Base-by-base conservation (phyloP, 2,329 filamentous ascomycete genomes). In the Cladosporium halotolerans region DNA sequence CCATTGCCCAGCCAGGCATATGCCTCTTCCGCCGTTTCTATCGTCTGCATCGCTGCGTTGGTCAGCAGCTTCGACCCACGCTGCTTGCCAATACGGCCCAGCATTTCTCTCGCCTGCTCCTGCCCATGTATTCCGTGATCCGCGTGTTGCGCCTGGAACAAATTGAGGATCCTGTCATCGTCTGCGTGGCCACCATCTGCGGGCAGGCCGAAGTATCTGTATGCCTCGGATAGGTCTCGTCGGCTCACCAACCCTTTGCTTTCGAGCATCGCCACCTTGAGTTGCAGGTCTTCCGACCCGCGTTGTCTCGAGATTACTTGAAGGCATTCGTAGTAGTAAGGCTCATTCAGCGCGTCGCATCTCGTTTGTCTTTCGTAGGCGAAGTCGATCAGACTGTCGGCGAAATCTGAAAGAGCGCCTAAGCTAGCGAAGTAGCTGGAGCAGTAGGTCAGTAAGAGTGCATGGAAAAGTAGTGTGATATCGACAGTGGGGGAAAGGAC, bases 311-410 rank as follows among this genome's bases (percentile, higher is more conserved):
- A 79, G 50, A 88, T 78, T 44, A 76, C 72, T 59, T 79, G 75
- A n/a, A 89, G 71, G 61, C 81, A 85, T 66, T 84, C 79, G 55
- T 87, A 76, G 64, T 87, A 88, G 63, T 82, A 81, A 2, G 82
- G 69, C 14, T 72, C 71, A 55, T 80, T 79, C 16, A 61, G 58
- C 16, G 76, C 74, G 64, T 88, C 82, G 47, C 75, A 77, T 8
- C 70, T 64, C 19, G 76, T 70, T 68, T 88, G 85, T 33, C 79
- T 74, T 19, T 80, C 73, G 63, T 81, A 88, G 3, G 82, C 80
- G 65, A 82, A 85, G 28, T 76, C 69, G 14, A 89, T 69, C n/a
- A 84, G 68, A 1, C 71, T 63, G 61, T 86, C 81, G 4, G 79
- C 76, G 66, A 87, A 86, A 62, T 85, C 79, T 38, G 78, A 76